Evolutionary conservation across 2,329 filamentous ascomycete species (phyloP).

Genomic region (Hymenoscyphus salicellus): DNA sequence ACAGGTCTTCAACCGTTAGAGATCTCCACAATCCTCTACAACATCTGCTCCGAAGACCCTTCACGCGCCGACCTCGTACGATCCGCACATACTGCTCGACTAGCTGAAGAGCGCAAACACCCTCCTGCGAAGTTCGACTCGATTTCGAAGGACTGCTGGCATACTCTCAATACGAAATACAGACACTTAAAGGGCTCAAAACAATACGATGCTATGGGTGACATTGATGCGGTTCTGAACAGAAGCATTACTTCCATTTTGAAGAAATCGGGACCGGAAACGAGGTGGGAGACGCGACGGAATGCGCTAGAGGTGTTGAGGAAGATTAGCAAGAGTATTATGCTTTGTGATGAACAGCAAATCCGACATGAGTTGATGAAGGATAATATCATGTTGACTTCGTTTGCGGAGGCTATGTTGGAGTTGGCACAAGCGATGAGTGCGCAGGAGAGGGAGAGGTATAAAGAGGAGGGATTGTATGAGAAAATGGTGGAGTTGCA

Average conservation of each 20-base stretch:
- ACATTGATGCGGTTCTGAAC: slow-evolving; percentile 2
- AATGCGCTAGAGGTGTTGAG: slow-evolving; percentile 19
- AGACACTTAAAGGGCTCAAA: slow-evolving; percentile 10
- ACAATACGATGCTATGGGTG: slow-evolving; percentile 11
- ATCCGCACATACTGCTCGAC: slow-evolving; percentile 6
- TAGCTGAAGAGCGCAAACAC: slow-evolving; percentile 7
- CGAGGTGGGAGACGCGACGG: slow-evolving; percentile 15
- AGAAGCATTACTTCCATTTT: slow-evolving; percentile 4
- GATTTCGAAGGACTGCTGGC: slow-evolving; percentile 18
- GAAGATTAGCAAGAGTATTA: slow-evolving; percentile 23
- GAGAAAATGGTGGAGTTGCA: slow-evolving; percentile 21
- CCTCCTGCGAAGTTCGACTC: slow-evolving; percentile 14
- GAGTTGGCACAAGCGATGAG: slow-evolving; percentile 14
- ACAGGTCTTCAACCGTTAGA: slow-evolving; percentile 6
- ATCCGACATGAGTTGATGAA: slow-evolving; percentile 23
- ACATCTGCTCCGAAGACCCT: slow-evolving; percentile 14
- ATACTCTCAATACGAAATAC: slow-evolving; percentile 18
- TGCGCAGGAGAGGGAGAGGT: slow-evolving; percentile 17
- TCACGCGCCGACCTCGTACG: slow-evolving; percentile 3
- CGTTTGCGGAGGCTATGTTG: slow-evolving; percentile 17
- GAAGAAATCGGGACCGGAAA: slow-evolving; percentile 13
- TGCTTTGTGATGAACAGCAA: slow-evolving; percentile 17
- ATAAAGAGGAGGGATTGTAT: slow-evolving; percentile 20
- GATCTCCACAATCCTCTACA: slow-evolving; percentile 10
- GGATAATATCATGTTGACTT: slow-evolving; percentile 17